Base-by-base conservation (phyloP, 1,284 basidiomycete species). In the Boletus sp. region DNA sequence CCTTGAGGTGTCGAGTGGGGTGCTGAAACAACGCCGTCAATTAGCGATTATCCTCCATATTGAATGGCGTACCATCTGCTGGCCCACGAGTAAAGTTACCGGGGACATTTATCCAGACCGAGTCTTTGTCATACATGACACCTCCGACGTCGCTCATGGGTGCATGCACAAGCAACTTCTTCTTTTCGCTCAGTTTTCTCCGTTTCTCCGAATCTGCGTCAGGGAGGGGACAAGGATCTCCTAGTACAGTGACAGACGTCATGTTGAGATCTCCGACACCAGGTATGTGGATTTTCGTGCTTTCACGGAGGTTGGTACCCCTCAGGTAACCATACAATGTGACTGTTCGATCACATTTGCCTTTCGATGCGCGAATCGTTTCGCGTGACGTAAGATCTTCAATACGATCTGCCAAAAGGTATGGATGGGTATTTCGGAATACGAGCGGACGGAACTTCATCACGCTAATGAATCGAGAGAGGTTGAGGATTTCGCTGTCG, bases 131-230 rank as follows among this genome's bases (percentile, higher is more conserved):
- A 70, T 97, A 98, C 77, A 94, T 88, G 60, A 99, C 87, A 9
- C 96, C 97, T 22, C 96, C 96, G 2, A 98, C 91, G 69, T 98
- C 96, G 72, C 93, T 96, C 96, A 99, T 98, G 1, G 97, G 97
- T 8, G 97, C 97, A 74, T 99, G 94, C 8, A 98, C 88, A 5
- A 98, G 78, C 31, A 91, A 70, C 73, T 94, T 97, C 72, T 92
- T 92, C 80, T 97, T 97, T 74, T 99, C 96, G 65, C 91, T 96
- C 71, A 99, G 80, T 73, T 92, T 95, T 54, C 97, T 77, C 60
- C 93, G 78, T 77, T 96, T 96, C 78, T 99, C 97, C 58, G 91
- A 92, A 56, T 97, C 93, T 0, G 85, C 84, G 33, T 94, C 94
- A 1, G 97, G 96, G 18, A 98, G 76, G 0, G 97, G 96, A 76